Evolutionary conservation across 192 early-diverging fungal genomes (phyloP).

Genomic region (Coemansia sp.): DNA sequence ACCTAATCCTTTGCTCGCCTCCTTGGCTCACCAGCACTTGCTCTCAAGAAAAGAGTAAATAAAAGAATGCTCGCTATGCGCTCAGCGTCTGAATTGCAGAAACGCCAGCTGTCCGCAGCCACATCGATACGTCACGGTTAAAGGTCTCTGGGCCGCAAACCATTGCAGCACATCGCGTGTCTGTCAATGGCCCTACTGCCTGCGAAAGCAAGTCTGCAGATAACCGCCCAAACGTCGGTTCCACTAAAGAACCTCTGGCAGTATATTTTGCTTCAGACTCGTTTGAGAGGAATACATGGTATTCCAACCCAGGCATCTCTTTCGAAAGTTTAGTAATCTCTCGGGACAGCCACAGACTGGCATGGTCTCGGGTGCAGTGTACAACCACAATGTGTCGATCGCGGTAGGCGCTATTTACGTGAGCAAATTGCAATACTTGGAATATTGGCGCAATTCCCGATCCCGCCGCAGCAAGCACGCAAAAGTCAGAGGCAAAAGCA

Average conservation of each 20-base stretch:
- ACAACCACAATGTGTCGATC: slow-evolving; percentile 19
- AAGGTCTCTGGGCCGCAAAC: slow-evolving; percentile 42
- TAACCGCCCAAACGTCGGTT: background rate
- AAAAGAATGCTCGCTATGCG: background rate
- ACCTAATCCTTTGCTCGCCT: no score
- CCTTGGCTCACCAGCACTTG: no score
- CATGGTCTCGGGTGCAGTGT: slow-evolving; percentile 27
- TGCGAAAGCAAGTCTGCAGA: background rate
- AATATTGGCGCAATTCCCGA: slow-evolving; percentile 49
- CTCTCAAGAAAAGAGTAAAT: background rate
- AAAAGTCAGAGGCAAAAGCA: background rate
- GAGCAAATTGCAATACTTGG: slow-evolving; percentile 40
- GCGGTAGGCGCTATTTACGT: slow-evolving; percentile 22
- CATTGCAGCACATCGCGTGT: slow-evolving; percentile 16
- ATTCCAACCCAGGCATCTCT: slow-evolving; percentile 20
- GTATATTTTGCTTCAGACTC: background rate
- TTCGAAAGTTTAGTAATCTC: slow-evolving; percentile 9
- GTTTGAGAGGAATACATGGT: slow-evolving; percentile 23
- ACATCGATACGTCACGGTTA: slow-evolving; percentile 27
- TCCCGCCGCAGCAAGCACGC: slow-evolving; percentile 35
- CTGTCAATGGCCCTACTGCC: background rate
- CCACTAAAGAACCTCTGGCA: background rate
- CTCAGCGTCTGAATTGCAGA: slow-evolving; percentile 20
- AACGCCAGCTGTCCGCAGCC: slow-evolving; percentile 21
- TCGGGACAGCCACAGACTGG: slow-evolving; percentile 20